Percentiles rank a stretch among this genome's conserved stretches.
phyloP scores from a whole-genome alignment of 1,284 basidiomycete genomes.

The Cryptococcus amylolentus region DNA sequence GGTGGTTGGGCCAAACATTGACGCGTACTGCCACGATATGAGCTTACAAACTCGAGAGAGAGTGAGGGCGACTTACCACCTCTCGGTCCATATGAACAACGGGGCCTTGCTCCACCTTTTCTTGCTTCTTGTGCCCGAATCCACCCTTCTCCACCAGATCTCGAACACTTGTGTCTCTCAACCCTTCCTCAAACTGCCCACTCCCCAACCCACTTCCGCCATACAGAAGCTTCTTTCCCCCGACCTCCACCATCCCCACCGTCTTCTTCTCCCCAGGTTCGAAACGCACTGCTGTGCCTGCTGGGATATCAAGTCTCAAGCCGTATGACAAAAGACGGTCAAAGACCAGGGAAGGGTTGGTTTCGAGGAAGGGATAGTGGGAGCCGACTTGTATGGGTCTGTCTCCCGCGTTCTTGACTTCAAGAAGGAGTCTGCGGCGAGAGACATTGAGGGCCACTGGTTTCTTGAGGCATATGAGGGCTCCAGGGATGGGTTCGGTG shows the following conservation, averaged over 20 bases:
- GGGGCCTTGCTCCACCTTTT: slow-evolving; percentile 23
- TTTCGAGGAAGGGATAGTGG: slow-evolving; percentile 91
- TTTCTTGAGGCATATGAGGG: slow-evolving; percentile 65
- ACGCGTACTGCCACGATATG: slow-evolving; percentile 58
- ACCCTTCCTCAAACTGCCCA: slow-evolving; percentile 51
- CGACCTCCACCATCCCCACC: slow-evolving; percentile 76
- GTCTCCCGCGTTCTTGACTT: slow-evolving; percentile 89
- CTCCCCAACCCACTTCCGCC: slow-evolving; percentile 77
- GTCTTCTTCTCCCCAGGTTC: slow-evolving; percentile 89
- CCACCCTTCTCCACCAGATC: slow-evolving; percentile 28
- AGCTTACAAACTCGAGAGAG: background rate
- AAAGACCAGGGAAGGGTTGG: slow-evolving; percentile 76
- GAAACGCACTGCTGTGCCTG: slow-evolving; percentile 90
- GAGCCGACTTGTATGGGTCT: slow-evolving; percentile 92
- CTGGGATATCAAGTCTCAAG: slow-evolving; percentile 78
- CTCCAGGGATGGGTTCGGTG: slow-evolving; percentile 64
- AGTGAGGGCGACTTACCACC: slow-evolving; percentile 37
- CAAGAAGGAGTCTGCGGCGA: slow-evolving; percentile 65
- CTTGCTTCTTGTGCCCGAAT: slow-evolving; percentile 45
- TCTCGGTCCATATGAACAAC: slow-evolving; percentile 45
- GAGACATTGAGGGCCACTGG: slow-evolving; percentile 72
- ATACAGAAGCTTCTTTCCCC: slow-evolving; percentile 65
- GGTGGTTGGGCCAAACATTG: slow-evolving; percentile 91
- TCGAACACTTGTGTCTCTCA: slow-evolving; percentile 21
- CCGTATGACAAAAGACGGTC: slow-evolving; percentile 78